Conservation (phyloP, 768 basidiomycete genomes). For the Antrodiella citrinella region DNA sequence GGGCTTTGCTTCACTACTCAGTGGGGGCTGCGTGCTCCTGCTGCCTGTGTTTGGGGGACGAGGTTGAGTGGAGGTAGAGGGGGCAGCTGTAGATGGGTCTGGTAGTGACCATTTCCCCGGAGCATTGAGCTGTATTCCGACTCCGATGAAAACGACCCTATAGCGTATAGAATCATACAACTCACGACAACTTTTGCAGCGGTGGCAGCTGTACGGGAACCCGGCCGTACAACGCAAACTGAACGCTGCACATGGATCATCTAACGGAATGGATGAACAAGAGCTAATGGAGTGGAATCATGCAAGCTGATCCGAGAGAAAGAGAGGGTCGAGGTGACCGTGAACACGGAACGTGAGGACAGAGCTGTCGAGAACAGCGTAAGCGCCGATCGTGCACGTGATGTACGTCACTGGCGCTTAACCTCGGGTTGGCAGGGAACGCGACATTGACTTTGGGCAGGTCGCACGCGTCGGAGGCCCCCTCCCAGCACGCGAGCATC, state of each 20-base stretch:
- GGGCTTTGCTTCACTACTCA: neutral
- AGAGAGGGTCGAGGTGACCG: neutral
- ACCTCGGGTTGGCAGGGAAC: no score
- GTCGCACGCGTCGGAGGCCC: neutral
- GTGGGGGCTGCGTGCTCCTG: slow-evolving; percentile 3
- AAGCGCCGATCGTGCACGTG: neutral
- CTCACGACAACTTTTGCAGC: slow-evolving; percentile 15
- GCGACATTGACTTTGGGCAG: no score
- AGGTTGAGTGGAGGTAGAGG: neutral
- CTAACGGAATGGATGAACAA: neutral
- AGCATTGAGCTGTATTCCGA: slow-evolving; percentile 9
- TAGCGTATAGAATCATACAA: no score
- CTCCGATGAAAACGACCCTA: no score
- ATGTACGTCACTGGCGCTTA: neutral
- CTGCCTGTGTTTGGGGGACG: neutral
- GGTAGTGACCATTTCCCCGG: slow-evolving; percentile 9
- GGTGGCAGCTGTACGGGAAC: slow-evolving; percentile 13
- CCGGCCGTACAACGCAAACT: slow-evolving; percentile 10
- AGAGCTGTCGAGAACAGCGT: neutral
- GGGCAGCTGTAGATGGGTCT: neutral
- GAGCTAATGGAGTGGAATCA: neutral
- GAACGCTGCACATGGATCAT: slow-evolving; percentile 18
- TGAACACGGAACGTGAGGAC: neutral
- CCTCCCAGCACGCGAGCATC: neutral
- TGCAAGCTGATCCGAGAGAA: neutral